Evolutionary conservation across 2,329 filamentous ascomycete genomes (phyloP), one percentile per base, ranked within the genome.

Genomic region (Fusarium burgessii): DNA sequence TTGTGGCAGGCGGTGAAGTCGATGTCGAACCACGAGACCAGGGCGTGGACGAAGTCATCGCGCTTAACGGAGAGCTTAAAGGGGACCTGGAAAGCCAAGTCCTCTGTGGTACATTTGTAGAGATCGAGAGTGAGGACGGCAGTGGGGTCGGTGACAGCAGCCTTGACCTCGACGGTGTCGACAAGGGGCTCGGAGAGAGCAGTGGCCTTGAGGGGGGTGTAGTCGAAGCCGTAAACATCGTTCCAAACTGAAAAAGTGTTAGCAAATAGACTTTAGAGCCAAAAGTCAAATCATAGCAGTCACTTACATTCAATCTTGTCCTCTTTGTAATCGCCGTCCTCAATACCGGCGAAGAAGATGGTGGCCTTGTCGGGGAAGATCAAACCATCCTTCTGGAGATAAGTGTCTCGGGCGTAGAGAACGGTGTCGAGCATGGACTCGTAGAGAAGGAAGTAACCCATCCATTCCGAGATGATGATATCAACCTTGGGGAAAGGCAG

Each of bases 401-500:
- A 99, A 81, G 88, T 92, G 87, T 99, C 96, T 77, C 96, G 91
- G 29, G 96, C 96, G 80, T 98, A 98, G 65, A 99, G 89, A 54
- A 99, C 96, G 35, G 96, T 99, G 85, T 99, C 96, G 79, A 99
- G 84, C 96, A 99, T 99, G 89, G 90, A 93, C 90, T 99, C 96
- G 84, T 99, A 99, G 68, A 99, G 90, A 57, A 99, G 86, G 87
- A 98, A 98, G 86, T 99, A 99, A 36, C 96, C 96, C 96, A 99
- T 99, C 96, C 96, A 99, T 87, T 99, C 96, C 4, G 95, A 98
- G 81, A 99, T 97, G 84, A 99, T 99, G 81, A 99, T 99, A 80
- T 99, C 96, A 73, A 99, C 96, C 84, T 98, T 93, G 78, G 94
- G 92, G 83, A 92, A 97, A 23, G 96, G 96, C 70, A 99, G 87